These are phyloP conservation scores for Lagenaria siceraria DNA, from an alignment of 306 rosid genomes.

Conservation along the genomic window DNA sequence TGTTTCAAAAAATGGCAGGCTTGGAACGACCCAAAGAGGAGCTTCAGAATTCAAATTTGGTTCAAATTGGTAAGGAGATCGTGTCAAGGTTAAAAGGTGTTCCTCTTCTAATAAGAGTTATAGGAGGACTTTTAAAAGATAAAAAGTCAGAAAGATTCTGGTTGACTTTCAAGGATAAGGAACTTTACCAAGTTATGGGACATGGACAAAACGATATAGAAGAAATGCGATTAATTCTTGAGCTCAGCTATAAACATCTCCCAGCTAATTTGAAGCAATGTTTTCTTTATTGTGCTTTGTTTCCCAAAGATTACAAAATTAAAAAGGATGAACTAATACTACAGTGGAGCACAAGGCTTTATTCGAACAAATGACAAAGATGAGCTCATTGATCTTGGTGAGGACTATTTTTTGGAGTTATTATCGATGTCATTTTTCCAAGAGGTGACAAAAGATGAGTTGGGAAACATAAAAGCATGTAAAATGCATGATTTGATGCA, in stretches of 20 bases:
- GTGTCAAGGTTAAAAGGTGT: no score
- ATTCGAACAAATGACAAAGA: neutral
- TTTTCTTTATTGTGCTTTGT: neutral
- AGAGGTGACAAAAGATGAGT: neutral
- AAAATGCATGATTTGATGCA: neutral
- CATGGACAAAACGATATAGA: no score
- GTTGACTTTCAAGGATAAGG: neutral
- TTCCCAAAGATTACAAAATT: neutral
- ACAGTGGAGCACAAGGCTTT: slow-evolving; percentile 27
- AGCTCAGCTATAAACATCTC: neutral
- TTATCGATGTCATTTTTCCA: neutral
- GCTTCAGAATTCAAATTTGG: neutral
- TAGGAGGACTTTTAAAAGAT: neutral
- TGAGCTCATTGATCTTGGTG: neutral
- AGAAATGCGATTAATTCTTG: neutral
- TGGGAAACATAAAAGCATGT: neutral
- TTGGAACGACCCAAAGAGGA: neutral
- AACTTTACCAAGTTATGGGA: neutral
- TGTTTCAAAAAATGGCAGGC: neutral
- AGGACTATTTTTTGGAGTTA: neutral
- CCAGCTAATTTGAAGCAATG: neutral
- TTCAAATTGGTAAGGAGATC: no score
- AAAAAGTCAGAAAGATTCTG: neutral
- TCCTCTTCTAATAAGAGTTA: no score
- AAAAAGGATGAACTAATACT: neutral